phyloP scores from a whole-genome alignment of 306 rosid species.

The Echinosophora koreensis region DNA sequence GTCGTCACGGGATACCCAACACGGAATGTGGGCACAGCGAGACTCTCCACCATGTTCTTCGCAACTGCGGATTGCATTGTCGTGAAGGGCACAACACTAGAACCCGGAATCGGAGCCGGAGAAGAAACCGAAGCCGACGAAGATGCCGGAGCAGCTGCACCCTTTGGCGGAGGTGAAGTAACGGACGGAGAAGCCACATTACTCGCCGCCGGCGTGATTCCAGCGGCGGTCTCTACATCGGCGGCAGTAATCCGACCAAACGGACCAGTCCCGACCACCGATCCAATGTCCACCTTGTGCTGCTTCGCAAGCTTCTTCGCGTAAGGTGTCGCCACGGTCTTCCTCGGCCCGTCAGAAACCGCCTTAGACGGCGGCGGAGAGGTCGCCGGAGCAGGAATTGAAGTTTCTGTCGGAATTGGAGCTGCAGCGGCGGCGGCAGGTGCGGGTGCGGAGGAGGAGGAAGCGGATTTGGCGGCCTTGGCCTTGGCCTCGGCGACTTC shows the following conservation, averaged over 20 bases:
- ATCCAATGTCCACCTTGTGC: conserved; percentile 73
- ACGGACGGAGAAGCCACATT: conserved; percentile 45
- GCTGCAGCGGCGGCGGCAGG: conserved; percentile 35
- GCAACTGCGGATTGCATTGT: conserved; percentile 92
- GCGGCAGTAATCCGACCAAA: conserved; percentile 79
- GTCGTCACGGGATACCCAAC: conserved; percentile 79
- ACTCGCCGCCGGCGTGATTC: conserved; percentile 62
- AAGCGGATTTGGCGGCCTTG: conserved; percentile 58
- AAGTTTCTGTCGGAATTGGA: conserved; percentile 54
- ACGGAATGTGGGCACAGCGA: conserved; percentile 83
- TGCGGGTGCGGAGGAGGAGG: conserved; percentile 15
- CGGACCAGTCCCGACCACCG: conserved; percentile 78
- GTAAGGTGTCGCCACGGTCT: conserved; percentile 86
- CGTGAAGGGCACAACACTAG: conserved; percentile 83
- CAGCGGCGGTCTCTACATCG: conserved; percentile 84
- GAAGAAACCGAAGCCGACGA: background rate
- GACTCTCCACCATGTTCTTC: conserved; percentile 91
- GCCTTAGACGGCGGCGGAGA: conserved; percentile 50
- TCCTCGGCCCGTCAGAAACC: conserved; percentile 58
- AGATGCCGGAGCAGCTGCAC: conserved; percentile 16
- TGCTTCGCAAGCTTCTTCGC: conserved; percentile 94
- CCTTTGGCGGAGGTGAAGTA: conserved; percentile 47
- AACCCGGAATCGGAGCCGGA: conserved; percentile 71
- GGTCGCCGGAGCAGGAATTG: conserved; percentile 59
- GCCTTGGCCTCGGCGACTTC: conserved; percentile 80